These are phyloP conservation scores for Phoma sp. DNA, from an alignment of 2,329 filamentous ascomycete genomes.

Conservation along the genomic window DNA sequence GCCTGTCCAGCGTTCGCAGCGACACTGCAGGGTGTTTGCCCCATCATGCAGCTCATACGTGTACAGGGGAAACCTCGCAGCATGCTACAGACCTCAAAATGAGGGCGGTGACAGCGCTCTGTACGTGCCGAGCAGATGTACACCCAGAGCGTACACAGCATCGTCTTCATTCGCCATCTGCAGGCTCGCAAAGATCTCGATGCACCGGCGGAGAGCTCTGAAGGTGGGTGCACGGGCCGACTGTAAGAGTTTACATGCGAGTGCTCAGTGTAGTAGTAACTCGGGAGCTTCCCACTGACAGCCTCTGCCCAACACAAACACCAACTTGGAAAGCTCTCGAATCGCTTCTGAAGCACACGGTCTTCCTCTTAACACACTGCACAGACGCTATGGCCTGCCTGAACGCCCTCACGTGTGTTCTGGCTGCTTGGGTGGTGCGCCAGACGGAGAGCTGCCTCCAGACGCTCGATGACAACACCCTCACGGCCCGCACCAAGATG, in stretches of 20 bases:
- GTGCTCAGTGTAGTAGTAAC: neutral
- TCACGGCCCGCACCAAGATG: neutral
- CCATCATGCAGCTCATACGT: neutral
- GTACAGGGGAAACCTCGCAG: too few species aligned
- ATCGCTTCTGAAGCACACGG: neutral
- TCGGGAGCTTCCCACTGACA: neutral
- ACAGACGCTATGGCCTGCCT: neutral
- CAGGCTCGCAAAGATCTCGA: too few species aligned
- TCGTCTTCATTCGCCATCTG: too few species aligned
- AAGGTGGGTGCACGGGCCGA: conserved; percentile 4
- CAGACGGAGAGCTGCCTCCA: neutral
- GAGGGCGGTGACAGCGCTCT: too few species aligned
- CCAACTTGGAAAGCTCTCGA: neutral
- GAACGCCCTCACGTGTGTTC: neutral
- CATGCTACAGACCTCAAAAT: too few species aligned
- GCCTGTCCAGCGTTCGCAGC: neutral
- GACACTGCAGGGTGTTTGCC: too few species aligned
- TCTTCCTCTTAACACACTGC: neutral
- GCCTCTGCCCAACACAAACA: neutral
- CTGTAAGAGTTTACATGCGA: neutral
- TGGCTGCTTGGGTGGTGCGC: neutral
- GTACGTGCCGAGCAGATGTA: too few species aligned
- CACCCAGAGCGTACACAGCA: too few species aligned
- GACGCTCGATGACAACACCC: neutral
- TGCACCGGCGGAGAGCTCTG: too few species aligned